Conservation (phyloP, 2,329 filamentous ascomycete species). For the Talaromyces rugulosus region DNA sequence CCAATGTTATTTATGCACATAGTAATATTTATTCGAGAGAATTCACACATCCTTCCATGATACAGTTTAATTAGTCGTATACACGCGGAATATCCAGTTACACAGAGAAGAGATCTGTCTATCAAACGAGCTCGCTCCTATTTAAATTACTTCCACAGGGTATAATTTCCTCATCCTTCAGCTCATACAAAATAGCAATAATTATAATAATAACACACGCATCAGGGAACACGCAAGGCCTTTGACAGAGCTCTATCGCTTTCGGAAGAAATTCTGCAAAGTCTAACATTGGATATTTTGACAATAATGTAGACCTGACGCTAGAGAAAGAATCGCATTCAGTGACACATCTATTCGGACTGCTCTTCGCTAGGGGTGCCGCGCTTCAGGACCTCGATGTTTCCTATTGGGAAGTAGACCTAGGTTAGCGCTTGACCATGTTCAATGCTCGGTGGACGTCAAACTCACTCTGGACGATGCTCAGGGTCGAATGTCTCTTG, state of each 20-base stretch:
- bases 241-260: background rate
- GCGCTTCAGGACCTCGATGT: slow-evolving; percentile 32
- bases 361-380: slow-evolving; percentile 15
- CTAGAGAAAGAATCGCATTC: background rate
- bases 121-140: background rate
- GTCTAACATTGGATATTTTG: background rate
- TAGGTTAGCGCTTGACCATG: background rate
- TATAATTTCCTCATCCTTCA: background rate
- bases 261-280: background rate
- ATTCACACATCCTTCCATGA: background rate
- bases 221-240: background rate
- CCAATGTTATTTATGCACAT: background rate
- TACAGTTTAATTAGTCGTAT: background rate
- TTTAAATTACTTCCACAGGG: background rate
- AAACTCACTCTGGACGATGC: slow-evolving; percentile 72
- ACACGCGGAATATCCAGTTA: background rate
- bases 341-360: background rate
- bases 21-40: background rate
- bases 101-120: background rate
- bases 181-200: background rate
- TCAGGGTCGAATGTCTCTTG: slow-evolving; percentile 59
- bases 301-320: background rate
- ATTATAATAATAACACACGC: background rate
- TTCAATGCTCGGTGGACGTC: background rate
- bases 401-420: slow-evolving; percentile 17